These are phyloP conservation scores for Curvularia verruculosa DNA, from an alignment of 2,329 filamentous ascomycete genomes.

Conservation along the genomic window DNA sequence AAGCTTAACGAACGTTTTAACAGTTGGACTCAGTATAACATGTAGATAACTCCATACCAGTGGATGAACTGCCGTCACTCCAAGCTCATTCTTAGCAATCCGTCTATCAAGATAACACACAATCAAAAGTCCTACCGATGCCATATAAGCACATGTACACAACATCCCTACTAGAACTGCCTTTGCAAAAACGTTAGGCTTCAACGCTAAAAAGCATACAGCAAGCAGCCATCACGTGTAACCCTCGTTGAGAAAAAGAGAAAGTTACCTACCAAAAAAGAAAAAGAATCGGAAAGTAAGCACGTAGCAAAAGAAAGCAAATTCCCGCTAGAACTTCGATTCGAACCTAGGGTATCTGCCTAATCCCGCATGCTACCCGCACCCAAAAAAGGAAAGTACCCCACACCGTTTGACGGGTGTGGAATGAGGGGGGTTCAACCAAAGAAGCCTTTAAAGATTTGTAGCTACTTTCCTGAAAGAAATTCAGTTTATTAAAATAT, in stretches of 20 bases:
- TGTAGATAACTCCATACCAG: neutral
- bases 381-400: constrained; percentile 5
- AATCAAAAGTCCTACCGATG: neutral
- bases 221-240: neutral
- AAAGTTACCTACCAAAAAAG: too few relatives aligned
- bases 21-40: neutral
- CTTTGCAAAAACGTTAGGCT: neutral
- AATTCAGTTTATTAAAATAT: neutral
- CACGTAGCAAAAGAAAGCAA: neutral
- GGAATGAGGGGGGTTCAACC: neutral
- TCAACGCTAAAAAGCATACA: neutral
- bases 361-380: neutral
- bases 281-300: too few relatives aligned
- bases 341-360: neutral
- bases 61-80: neutral
- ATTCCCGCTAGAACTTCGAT: neutral
- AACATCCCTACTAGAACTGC: neutral
- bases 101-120: neutral
- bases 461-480: constrained; percentile 8
- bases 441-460: neutral
- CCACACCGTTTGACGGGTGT: neutral
- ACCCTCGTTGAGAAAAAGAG: neutral
- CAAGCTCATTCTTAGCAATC: neutral
- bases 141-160: neutral
- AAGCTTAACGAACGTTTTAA: too few relatives aligned